Conservation (phyloP, 129 eudicot species). For the Helichrysum umbraculigerum region DNA sequence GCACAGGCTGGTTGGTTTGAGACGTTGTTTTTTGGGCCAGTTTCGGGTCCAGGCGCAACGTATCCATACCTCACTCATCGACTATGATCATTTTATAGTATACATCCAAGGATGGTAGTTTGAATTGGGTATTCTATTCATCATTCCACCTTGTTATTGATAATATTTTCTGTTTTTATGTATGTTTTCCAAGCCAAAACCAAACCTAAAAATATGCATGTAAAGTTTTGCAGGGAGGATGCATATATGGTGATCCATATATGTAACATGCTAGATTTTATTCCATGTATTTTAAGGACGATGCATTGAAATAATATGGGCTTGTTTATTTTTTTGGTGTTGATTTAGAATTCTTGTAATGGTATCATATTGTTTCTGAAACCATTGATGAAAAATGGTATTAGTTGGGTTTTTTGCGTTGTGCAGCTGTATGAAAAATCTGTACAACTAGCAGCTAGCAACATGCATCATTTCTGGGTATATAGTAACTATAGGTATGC, state of each 20-base stretch:
- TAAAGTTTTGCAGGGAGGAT: conserved; percentile 32
- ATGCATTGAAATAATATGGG: conserved; percentile 27
- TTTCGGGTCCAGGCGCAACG: conserved; percentile 34
- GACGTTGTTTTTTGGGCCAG: conserved; percentile 59
- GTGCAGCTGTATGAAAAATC: background rate
- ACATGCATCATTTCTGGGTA: background rate
- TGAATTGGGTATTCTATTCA: conserved; percentile 20
- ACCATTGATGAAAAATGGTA: background rate
- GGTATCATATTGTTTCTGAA: background rate
- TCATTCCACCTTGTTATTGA: conserved; percentile 21
- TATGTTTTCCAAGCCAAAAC: conserved; percentile 30
- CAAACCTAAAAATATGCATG: conserved; percentile 27
- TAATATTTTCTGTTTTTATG: background rate
- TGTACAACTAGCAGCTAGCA: no score
- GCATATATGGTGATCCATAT: conserved; percentile 11
- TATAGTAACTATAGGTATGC: background rate
- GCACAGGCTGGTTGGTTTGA: conserved; percentile 54
- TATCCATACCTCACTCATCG: conserved; percentile 71
- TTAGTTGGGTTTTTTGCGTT: no score
- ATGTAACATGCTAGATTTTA: conserved; percentile 35
- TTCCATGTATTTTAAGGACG: conserved; percentile 34
- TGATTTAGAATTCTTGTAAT: background rate
- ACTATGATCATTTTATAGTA: conserved; percentile 40
- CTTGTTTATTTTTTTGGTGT: conserved; percentile 7
- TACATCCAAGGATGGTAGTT: conserved; percentile 19